Conservation (phyloP, 2,329 filamentous ascomycete genomes). For the Paradendryphiella salina region DNA sequence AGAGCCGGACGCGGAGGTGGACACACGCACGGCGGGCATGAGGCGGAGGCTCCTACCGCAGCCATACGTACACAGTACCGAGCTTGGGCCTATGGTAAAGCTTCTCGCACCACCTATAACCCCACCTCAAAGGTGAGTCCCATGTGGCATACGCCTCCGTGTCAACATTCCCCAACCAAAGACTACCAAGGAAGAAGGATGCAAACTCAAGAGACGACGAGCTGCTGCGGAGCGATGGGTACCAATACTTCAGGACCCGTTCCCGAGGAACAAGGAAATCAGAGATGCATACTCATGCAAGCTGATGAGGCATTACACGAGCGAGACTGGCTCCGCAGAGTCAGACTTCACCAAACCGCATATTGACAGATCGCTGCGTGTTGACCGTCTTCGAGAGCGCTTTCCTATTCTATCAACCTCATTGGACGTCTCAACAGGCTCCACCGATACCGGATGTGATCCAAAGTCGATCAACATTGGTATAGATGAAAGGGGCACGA, state of each 20-base stretch:
- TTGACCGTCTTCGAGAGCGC: conserved; percentile 14
- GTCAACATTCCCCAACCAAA: conserved; percentile 19
- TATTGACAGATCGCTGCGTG: conserved; percentile 23
- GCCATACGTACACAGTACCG: not conserved
- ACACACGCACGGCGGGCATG: not conserved
- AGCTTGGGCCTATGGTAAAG: not conserved
- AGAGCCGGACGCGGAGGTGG: not conserved
- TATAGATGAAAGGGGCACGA: not conserved
- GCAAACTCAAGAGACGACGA: conserved; percentile 15
- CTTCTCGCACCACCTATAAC: conserved; percentile 16
- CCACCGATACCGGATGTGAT: not conserved
- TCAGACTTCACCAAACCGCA: conserved; percentile 19
- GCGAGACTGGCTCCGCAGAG: not conserved
- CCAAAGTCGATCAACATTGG: not conserved
- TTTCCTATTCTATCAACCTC: conserved; percentile 19
- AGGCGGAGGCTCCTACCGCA: not conserved
- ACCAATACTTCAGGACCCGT: conserved; percentile 21
- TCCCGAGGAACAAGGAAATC: conserved; percentile 21
- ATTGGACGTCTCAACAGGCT: not conserved
- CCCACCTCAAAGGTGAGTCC: not conserved
- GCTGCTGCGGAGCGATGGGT: conserved; percentile 25
- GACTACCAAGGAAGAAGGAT: conserved; percentile 10
- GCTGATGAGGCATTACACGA: conserved; percentile 30
- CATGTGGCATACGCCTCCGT: conserved; percentile 15
- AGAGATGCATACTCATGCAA: conserved; percentile 27